These are phyloP conservation scores for Epichloe scottii DNA, from an alignment of 2,329 filamentous ascomycete genomes.

Conservation along the genomic window DNA sequence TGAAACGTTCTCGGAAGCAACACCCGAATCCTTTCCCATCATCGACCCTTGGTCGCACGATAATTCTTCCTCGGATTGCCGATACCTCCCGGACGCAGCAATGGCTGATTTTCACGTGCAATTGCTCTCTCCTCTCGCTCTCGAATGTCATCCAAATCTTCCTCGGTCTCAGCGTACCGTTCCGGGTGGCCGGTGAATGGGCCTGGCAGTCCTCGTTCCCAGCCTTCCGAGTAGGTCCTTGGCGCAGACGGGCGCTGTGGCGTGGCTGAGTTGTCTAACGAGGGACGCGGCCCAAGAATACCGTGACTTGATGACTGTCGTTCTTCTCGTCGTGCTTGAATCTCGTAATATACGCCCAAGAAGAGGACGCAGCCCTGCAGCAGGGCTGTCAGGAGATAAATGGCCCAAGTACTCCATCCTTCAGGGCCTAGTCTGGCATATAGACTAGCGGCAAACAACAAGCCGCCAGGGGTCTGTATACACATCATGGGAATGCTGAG, in stretches of 20 bases:
- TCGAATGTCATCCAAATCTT: slow-evolving; percentile 36
- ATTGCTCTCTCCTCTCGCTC: slow-evolving; percentile 39
- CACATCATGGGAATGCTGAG: slow-evolving; percentile 96
- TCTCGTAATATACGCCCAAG: slow-evolving; percentile 71
- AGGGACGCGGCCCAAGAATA: slow-evolving; percentile 16
- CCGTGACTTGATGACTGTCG: slow-evolving; percentile 11
- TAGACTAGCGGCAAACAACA: slow-evolving; percentile 79
- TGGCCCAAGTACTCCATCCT: slow-evolving; percentile 93
- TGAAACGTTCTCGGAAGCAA: neutral
- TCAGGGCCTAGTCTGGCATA: slow-evolving; percentile 64
- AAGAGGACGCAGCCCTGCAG: slow-evolving; percentile 71
- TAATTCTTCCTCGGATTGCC: slow-evolving; percentile 32
- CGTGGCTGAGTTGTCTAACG: slow-evolving; percentile 14
- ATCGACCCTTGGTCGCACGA: slow-evolving; percentile 16
- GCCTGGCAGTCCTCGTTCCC: slow-evolving; percentile 37
- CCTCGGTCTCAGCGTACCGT: slow-evolving; percentile 37
- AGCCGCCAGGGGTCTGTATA: slow-evolving; percentile 88
- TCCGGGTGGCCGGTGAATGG: slow-evolving; percentile 40
- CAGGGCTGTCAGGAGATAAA: slow-evolving; percentile 74
- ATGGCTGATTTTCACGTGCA: slow-evolving; percentile 35
- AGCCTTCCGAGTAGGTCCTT: slow-evolving; percentile 36
- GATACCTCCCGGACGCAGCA: slow-evolving; percentile 37
- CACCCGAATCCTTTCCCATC: neutral
- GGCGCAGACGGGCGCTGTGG: slow-evolving; percentile 25
- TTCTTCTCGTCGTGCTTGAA: slow-evolving; percentile 28